Conservation (phyloP, 441 rosid species). For the Erodium trifolium region DNA sequence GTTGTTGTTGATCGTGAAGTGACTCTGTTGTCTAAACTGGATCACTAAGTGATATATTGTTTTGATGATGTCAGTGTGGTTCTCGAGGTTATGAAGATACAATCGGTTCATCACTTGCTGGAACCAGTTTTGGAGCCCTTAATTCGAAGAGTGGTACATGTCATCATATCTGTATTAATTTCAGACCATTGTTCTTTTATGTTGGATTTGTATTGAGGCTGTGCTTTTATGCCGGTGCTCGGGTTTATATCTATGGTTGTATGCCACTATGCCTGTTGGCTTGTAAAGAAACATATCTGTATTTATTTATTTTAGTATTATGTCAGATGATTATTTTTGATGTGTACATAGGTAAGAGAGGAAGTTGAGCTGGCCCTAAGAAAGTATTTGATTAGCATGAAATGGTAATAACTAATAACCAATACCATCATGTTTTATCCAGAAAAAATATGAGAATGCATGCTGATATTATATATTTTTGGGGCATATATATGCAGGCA, state of each 20-base stretch:
- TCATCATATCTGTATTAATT: too few species aligned
- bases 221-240: too few species aligned
- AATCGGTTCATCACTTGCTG: conserved; percentile 55
- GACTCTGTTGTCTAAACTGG: conserved; percentile 12
- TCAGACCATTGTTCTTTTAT: too few species aligned
- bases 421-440: neutral
- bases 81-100: conserved; percentile 76
- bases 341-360: conserved; percentile 62
- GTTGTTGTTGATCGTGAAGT: neutral
- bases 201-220: too few species aligned
- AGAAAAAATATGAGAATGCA: too few species aligned
- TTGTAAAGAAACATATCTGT: too few species aligned
- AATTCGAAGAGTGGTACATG: too few species aligned
- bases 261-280: too few species aligned
- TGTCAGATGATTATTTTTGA: too few species aligned
- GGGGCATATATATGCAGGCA: conserved; percentile 39
- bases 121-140: conserved; percentile 89
- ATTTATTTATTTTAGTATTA: too few species aligned
- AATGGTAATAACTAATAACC: conserved; percentile 46
- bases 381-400: conserved; percentile 58
- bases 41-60: neutral
- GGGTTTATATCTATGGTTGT: neutral
- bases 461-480: neutral
- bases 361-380: conserved; percentile 84
- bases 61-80: conserved; percentile 56